Evolutionary conservation across 176 grass and related monocot species (phyloP).

Genomic region (Tillandsia leiboldiana): DNA sequence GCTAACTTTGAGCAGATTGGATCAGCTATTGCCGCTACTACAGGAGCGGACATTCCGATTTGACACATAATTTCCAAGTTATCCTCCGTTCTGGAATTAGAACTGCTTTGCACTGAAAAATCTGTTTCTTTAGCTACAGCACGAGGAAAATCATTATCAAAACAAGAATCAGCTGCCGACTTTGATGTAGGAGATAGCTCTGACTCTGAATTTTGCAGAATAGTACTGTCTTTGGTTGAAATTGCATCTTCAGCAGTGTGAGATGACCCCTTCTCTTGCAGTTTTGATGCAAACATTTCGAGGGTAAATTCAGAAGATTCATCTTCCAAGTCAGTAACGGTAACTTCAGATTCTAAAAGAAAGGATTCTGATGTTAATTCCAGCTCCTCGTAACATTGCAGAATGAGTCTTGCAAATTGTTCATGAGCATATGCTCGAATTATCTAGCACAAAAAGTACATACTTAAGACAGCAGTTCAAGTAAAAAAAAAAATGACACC

Average conservation of each 20-base stretch:
- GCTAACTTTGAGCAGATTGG: conserved; percentile 87
- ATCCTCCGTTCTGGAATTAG: conserved; percentile 11
- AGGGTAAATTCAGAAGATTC: conserved; percentile 56
- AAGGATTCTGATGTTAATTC: conserved; percentile 76
- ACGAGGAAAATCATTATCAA: conserved; percentile 25
- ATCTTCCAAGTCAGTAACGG: conserved; percentile 82
- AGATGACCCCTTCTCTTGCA: conserved; percentile 27
- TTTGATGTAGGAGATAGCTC: conserved; percentile 16
- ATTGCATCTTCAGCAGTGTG: conserved; percentile 21
- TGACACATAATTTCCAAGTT: conserved; percentile 54
- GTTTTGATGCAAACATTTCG: conserved; percentile 43
- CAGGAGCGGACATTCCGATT: conserved; percentile 30
- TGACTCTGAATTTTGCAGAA: conserved; percentile 28
- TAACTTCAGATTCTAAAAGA: conserved; percentile 82
- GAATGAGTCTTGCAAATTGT: conserved; percentile 93
- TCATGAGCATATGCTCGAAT: conserved; percentile 88
- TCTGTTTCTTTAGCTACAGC: conserved; percentile 30
- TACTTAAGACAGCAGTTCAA: background rate
- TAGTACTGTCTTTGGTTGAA: conserved; percentile 12
- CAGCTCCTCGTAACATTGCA: conserved; percentile 86
- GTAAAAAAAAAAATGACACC: background rate
- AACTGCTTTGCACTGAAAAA: conserved; percentile 20
- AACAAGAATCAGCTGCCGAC: conserved; percentile 10
- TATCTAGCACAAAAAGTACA: conserved; percentile 42
- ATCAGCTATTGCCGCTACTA: conserved; percentile 57